Conservation (phyloP, 2,329 filamentous ascomycete species). For the Sporothrix schenckii region DNA sequence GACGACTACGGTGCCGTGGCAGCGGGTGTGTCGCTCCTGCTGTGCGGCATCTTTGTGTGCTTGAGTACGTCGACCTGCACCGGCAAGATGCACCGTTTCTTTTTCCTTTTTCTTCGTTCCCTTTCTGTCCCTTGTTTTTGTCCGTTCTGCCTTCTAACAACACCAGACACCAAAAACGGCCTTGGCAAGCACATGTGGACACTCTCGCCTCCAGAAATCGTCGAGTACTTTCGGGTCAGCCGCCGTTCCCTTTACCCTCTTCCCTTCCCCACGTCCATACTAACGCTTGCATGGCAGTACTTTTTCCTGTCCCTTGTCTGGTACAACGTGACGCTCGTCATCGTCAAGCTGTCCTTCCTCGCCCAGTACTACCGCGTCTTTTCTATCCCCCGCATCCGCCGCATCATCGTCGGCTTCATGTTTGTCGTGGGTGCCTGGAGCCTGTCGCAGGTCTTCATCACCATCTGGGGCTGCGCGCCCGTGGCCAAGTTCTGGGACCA, state of each 20-base stretch:
- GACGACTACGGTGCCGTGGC: constrained; percentile 8
- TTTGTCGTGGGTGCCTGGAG: constrained; percentile 16
- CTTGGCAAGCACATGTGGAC: constrained; percentile 24
- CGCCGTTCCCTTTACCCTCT: neutral
- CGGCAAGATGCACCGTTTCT: too few species aligned
- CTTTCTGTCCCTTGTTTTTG: too few species aligned
- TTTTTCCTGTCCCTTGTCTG: constrained; percentile 22
- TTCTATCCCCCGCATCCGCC: constrained; percentile 19
- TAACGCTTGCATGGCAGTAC: neutral
- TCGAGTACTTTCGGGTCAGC: neutral
- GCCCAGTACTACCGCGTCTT: constrained; percentile 28
- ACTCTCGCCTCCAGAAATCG: neutral
- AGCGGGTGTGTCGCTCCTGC: neutral
- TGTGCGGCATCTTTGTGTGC: constrained; percentile 13
- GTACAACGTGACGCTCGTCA: constrained; percentile 21
- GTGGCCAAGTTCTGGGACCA: constrained; percentile 45
- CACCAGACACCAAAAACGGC: constrained; percentile 18
- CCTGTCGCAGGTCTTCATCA: constrained; percentile 24
- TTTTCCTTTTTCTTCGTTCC: too few species aligned
- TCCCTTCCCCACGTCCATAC: neutral
- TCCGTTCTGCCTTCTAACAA: neutral
- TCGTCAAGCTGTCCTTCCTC: constrained; percentile 25
- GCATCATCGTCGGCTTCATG: neutral
- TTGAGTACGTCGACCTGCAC: neutral
- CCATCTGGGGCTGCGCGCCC: constrained; percentile 44